Conservation (phyloP, 192 early-diverging fungal genomes). For the Gonapodya sp. region DNA sequence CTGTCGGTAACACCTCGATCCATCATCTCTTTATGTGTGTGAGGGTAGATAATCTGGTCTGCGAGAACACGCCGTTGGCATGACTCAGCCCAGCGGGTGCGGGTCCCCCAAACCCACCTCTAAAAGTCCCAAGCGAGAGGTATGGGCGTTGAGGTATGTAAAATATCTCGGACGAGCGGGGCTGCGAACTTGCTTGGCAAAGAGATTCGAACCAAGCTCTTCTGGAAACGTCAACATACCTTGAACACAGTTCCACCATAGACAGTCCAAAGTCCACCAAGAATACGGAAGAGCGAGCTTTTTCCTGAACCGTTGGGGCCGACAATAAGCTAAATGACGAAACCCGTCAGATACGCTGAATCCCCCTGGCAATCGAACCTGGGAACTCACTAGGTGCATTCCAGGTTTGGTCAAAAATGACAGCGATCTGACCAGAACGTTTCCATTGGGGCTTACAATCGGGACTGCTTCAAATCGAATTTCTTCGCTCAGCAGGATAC, state of each 20-base stretch:
- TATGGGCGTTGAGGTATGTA: slow-evolving; percentile 99
- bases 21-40: slow-evolving; percentile 71
- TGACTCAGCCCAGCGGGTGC: neutral
- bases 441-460: slow-evolving; percentile 87
- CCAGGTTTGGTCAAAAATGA: slow-evolving; percentile 84
- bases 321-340: slow-evolving; percentile 32
- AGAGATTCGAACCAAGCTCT: no score
- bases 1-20: slow-evolving; percentile 60
- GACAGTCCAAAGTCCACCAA: slow-evolving; percentile 92
- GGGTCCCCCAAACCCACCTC: slow-evolving; percentile 60
- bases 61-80: neutral
- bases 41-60: slow-evolving; percentile 79
- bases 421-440: slow-evolving; percentile 77
- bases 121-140: slow-evolving; percentile 80
- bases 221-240: no score
- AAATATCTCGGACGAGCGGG: slow-evolving; percentile 58
- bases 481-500: slow-evolving; percentile 33
- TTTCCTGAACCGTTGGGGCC: slow-evolving; percentile 95
- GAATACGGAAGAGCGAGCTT: slow-evolving; percentile 88
- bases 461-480: slow-evolving; percentile 83
- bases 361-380: neutral
- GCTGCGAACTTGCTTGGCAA: neutral
- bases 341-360: neutral
- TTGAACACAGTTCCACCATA: slow-evolving; percentile 58
- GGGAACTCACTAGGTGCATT: slow-evolving; percentile 64